Conservation (phyloP, 2,329 filamentous ascomycete species). For the Aplosporella prunicola region DNA sequence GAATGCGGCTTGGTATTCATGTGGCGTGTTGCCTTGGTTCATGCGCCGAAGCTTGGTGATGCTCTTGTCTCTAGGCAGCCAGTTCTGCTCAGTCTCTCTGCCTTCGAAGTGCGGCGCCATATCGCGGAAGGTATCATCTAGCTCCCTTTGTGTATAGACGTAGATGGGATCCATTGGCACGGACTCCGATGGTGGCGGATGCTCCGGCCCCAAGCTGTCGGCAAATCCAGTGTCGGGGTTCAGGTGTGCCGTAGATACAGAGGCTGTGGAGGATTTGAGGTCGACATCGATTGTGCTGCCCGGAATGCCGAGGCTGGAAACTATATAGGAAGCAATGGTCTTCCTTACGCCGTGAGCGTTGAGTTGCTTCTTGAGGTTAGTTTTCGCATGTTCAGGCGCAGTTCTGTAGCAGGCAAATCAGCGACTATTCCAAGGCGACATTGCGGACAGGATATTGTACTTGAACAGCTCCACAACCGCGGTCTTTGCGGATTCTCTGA, state of each 20-base stretch:
- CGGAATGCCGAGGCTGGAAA: slow-evolving; percentile 58
- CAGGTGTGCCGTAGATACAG: slow-evolving; percentile 24
- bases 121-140: slow-evolving; percentile 77
- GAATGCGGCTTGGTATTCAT: slow-evolving; percentile 65
- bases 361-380: slow-evolving; percentile 79
- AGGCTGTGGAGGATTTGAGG: slow-evolving; percentile 32
- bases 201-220: slow-evolving; percentile 37
- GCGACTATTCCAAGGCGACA: slow-evolving; percentile 4
- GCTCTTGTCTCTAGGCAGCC: slow-evolving; percentile 76
- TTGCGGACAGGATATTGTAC: slow-evolving; percentile 35
- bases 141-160: slow-evolving; percentile 71
- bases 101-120: slow-evolving; percentile 81
- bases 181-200: slow-evolving; percentile 50
- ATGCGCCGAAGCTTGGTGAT: slow-evolving; percentile 67
- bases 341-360: slow-evolving; percentile 76
- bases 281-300: slow-evolving; percentile 18
- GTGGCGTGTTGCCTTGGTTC: slow-evolving; percentile 71
- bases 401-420: slow-evolving; percentile 40
- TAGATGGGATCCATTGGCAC: slow-evolving; percentile 72
- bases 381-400: slow-evolving; percentile 74
- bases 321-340: slow-evolving; percentile 73
- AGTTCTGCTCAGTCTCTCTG: slow-evolving; percentile 83
- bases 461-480: slow-evolving; percentile 81
- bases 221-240: slow-evolving; percentile 36
- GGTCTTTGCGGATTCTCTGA: slow-evolving; percentile 73